Evolutionary conservation across 331 rosid genomes (phyloP).

Genomic region (Acacia pycnantha): DNA sequence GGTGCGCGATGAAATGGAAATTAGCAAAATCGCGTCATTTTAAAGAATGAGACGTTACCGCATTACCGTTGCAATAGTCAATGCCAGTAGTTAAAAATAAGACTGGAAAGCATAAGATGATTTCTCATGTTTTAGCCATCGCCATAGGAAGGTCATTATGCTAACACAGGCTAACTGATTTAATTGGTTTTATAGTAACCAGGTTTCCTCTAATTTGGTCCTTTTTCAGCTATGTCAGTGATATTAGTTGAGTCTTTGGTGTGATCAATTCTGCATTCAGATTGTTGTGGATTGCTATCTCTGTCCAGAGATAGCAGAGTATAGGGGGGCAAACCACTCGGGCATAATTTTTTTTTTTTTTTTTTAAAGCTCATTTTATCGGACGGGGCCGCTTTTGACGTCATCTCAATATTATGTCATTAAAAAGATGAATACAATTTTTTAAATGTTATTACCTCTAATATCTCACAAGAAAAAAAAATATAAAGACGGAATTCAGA

Average conservation of each 20-base stretch:
- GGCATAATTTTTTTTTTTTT: too few relatives aligned
- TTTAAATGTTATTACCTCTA: too few relatives aligned
- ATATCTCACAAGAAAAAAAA: too few relatives aligned
- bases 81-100: background rate
- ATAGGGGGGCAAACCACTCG: background rate
- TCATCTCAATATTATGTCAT: too few relatives aligned
- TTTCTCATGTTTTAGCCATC: background rate
- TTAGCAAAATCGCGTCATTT: background rate
- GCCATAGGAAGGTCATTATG: background rate
- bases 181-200: background rate
- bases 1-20: background rate
- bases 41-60: background rate
- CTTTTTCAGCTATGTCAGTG: background rate
- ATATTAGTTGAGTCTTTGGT: background rate
- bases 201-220: background rate
- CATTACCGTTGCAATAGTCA: background rate
- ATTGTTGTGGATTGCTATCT: background rate
- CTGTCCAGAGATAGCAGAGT: background rate
- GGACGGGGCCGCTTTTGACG: too few relatives aligned
- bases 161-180: background rate
- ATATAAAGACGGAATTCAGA: too few relatives aligned
- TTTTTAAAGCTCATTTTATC: too few relatives aligned
- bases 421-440: too few relatives aligned
- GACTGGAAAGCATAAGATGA: background rate
- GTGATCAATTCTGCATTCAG: background rate